phyloP scores from a whole-genome alignment of 106 monocot genomes.

The Apostasia ramifera region DNA sequence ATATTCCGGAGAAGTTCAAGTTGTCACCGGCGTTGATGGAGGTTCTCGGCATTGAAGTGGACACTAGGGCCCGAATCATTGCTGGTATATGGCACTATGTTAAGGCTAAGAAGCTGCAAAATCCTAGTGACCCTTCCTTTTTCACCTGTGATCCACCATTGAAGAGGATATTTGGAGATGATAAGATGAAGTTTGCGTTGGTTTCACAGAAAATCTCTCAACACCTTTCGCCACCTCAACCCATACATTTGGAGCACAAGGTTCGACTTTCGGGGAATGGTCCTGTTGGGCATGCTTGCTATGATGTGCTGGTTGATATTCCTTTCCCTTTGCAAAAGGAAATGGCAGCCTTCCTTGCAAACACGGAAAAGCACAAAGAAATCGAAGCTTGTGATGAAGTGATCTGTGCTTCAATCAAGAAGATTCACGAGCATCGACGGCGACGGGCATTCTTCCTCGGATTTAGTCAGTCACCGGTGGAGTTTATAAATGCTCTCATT shows the following conservation, averaged over 20 bases:
- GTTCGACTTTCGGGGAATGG: slow-evolving; percentile 68
- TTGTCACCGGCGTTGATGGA: slow-evolving; percentile 67
- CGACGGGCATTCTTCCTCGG: slow-evolving; percentile 95
- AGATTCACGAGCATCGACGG: slow-evolving; percentile 93
- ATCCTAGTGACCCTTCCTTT: slow-evolving; percentile 78
- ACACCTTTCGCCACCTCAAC: slow-evolving; percentile 66
- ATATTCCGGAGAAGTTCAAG: slow-evolving; percentile 84
- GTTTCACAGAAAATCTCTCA: slow-evolving; percentile 97
- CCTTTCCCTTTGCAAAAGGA: slow-evolving; percentile 94
- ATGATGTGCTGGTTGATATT: slow-evolving; percentile 88
- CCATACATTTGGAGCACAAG: slow-evolving; percentile 77
- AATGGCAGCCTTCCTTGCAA: slow-evolving; percentile 68
- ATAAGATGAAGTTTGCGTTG: slow-evolving; percentile 79
- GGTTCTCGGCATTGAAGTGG: slow-evolving; percentile 83
- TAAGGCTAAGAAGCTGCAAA: slow-evolving; percentile 92
- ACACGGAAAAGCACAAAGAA: slow-evolving; percentile 89
- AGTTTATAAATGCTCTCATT: slow-evolving; percentile 92
- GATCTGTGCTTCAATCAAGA: slow-evolving; percentile 90
- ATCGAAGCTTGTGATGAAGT: slow-evolving; percentile 93
- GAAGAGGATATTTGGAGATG: slow-evolving; percentile 85
- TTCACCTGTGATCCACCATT: slow-evolving; percentile 75
- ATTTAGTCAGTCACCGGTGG: slow-evolving; percentile 94
- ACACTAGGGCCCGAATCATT: slow-evolving; percentile 74
- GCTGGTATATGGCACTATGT: slow-evolving; percentile 96
- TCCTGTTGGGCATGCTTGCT: slow-evolving; percentile 58